Base-by-base conservation (phyloP, 257 asterid species). In the Solanum corneliomulleri region DNA sequence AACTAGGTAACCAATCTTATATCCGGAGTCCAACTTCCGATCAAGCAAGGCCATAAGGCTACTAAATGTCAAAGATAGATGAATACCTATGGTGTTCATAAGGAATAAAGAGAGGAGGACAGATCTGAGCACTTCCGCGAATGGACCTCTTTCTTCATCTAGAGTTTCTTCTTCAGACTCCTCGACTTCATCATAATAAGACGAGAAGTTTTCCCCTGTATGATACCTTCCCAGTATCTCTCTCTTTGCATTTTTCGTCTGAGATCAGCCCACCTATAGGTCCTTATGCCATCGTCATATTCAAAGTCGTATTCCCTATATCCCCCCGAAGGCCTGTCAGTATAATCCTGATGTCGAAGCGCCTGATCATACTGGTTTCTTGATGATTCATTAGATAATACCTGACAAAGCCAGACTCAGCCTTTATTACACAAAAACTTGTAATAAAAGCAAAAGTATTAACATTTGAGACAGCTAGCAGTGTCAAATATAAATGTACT, bases 1-100 rank as follows among this genome's bases (percentile, higher is more conserved):
- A 58, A 92, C 69, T 27, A 95, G 6, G 70, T 92, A 95, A 74
- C 98, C 99, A 5, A 92, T 90, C 90, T 95, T 95, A 87, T 96
- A 94, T 23, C 99, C 99, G 4, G 91, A 89, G 62, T 96, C 99
- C 91, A 96, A 83, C 88, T 96, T 91, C 20, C 37, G 90, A 89
- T 96, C 98, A 42, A 91, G 82, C 91, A 93, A 90, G 84, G 99
- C 98, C 94, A 91, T 86, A 37, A 94, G 88, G 91, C 94, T 86
- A 88, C 97, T 94, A 85, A 89, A 93, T 7, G 95, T 91, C 86
- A 96, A 96, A 41, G 98, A 92, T 71, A 93, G 90, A 60, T 88
- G 91, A 88, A 88, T 37, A 78, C 98, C 98, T 42, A 94, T 88
- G 1, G 96, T 94, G 85, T 93, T 93, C 98, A 95, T 93, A 42